Evolutionary conservation across 352 stramenopile species (phyloP), one percentile per base, ranked within the genome.

Genomic region (Globisporangium splendens): DNA sequence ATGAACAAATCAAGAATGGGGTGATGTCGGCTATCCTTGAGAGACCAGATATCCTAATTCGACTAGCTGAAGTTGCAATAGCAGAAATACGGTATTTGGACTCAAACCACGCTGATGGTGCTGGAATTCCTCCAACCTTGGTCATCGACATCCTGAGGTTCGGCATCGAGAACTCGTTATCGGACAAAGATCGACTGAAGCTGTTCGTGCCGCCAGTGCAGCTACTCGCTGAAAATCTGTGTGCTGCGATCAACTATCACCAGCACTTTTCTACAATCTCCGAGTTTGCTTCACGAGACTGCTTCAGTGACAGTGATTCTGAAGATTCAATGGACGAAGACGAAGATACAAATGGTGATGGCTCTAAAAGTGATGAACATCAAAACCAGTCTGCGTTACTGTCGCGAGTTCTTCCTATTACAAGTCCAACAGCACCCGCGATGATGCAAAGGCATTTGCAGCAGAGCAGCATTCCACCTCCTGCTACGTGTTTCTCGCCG

Each of bases 281-380:
- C 0, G 79, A 89, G 58, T 87, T 90, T 46, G 82, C 82, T 10
- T 79, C 77, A 3, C 78, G 79, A 1, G 78, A 86, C 57, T 88
- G 82, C 52, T 92, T 92, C 50, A 90, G 79, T 50, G 82, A 92
- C 51, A 85, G 71, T 42, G 82, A 91, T 53, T 88, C 77, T 0
- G 81, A 91, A 31, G 69, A 74, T 7, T 75, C 70, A 2, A 46
- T 44, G 20, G 73, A 74, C 8, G 66, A 71, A 20, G 73, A 76
- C 24, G 56, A 69, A 38, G 55, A 44, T n/a, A 18, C 39, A 44
- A 44, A 15, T 44, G 13, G 13, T 10, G 39, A 44, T 18, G 47
- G 53, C 21, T 56, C 66, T 4, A 61, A 42, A 49, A 60, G 18
- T 46, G 41, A 58, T 28, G 49, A 38, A 20, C 41, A 50, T 0